phyloP scores from a whole-genome alignment of 2,329 filamentous ascomycete species.

The Fusarium udum region DNA sequence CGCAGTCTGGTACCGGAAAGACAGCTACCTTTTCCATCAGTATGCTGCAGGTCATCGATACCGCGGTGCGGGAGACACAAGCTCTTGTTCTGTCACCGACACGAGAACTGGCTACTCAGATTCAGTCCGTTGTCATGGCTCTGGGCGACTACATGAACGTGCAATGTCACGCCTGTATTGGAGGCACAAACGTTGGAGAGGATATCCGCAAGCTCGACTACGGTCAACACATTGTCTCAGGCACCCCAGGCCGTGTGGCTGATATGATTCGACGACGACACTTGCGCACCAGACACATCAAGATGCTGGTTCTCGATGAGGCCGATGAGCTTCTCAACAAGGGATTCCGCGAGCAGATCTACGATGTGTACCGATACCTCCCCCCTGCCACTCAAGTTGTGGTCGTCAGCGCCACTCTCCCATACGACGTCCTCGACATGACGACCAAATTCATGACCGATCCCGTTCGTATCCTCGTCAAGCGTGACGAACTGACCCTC shows the following conservation, averaged over 20 bases:
- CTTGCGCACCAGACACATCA: constrained; percentile 68
- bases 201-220: constrained; percentile 98
- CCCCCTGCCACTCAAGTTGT: constrained; percentile 98
- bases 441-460: constrained; percentile 99
- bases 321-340: constrained; percentile 80
- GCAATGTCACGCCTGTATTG: constrained; percentile 98
- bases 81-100: constrained; percentile 95
- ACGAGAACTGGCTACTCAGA: constrained; percentile 96
- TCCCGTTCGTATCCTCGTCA: constrained; percentile 93
- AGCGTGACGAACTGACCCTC: constrained; percentile 97
- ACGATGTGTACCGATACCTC: constrained; percentile 97
- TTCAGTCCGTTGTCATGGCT: constrained; percentile 98
- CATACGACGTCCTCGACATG: constrained; percentile 98
- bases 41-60: constrained; percentile 95
- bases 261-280: constrained; percentile 70
- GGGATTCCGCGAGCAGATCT: constrained; percentile 98
- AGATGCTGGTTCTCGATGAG: constrained; percentile 71
- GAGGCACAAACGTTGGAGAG: constrained; percentile 96
- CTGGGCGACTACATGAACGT: constrained; percentile 99
- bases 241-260: constrained; percentile 91
- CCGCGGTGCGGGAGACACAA: constrained; percentile 90
- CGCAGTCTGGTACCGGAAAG: constrained; percentile 96
- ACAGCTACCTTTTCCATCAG: constrained; percentile 97
- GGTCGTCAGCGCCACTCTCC: constrained; percentile 93
- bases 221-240: constrained; percentile 96